phyloP scores from a whole-genome alignment of 352 stramenopile species.

The Phytophthora pluvialis region DNA sequence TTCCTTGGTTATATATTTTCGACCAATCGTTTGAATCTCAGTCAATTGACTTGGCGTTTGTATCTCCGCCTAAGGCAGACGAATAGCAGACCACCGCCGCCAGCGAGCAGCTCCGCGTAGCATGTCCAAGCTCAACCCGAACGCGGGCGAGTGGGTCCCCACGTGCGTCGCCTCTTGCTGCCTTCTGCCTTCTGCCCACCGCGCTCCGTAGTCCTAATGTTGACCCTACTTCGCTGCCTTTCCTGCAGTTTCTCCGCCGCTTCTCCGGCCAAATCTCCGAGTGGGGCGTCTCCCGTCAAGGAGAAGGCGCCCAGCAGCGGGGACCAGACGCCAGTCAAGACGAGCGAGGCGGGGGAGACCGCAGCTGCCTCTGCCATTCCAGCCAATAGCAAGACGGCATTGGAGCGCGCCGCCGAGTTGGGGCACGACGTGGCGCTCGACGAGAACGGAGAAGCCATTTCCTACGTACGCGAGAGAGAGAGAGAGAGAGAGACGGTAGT shows the following conservation, averaged over 20 bases:
- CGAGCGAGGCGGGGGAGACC: conserved; percentile 6
- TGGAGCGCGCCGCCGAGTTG: conserved; percentile 21
- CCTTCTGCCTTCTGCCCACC: neutral
- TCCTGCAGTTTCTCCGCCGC: conserved; percentile 40
- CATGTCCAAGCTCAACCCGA: conserved; percentile 77
- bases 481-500: neutral
- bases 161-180: conserved; percentile 46
- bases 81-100: conserved; percentile 11
- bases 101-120: conserved; percentile 9
- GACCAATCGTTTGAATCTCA: conserved; percentile 1
- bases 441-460: conserved; percentile 39
- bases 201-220: neutral
- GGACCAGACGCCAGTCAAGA: conserved; percentile 9
- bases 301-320: neutral
- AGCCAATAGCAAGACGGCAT: conserved; percentile 24
- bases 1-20: conserved; percentile 1
- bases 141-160: conserved; percentile 84
- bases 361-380: neutral
- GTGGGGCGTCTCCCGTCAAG: conserved; percentile 22
- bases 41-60: conserved; percentile 11
- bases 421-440: conserved; percentile 25
- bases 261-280: conserved; percentile 26
- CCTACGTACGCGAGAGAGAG: conserved; percentile 33
- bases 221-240: neutral
- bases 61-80: conserved; percentile 3